These are phyloP conservation scores for Calonectria ilicicola DNA, from an alignment of 2,329 filamentous ascomycete species.

Conservation along the genomic window DNA sequence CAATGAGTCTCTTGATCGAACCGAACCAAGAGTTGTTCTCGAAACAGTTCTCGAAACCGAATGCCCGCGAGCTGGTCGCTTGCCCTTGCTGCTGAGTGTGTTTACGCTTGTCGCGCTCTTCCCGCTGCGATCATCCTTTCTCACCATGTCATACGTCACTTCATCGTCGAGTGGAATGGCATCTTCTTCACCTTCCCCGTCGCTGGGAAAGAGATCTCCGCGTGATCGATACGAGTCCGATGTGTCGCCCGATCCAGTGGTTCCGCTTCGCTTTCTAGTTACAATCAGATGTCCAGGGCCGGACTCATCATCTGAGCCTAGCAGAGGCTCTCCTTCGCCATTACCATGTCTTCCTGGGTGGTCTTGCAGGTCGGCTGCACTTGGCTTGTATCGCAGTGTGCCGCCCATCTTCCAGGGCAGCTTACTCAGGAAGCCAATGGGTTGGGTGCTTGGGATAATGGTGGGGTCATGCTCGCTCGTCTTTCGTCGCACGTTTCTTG, in stretches of 20 bases:
- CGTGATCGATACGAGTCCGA: constrained; percentile 88
- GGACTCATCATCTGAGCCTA: constrained; percentile 56
- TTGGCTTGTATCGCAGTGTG: constrained; percentile 88
- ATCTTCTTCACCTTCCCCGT: constrained; percentile 88
- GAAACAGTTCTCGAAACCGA: constrained; percentile 65
- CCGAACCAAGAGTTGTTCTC: constrained; percentile 67
- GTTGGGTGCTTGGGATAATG: constrained; percentile 88
- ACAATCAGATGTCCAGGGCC: constrained; percentile 45
- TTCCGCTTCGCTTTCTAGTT: constrained; percentile 76
- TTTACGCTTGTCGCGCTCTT: constrained; percentile 62
- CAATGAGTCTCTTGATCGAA: constrained; percentile 47
- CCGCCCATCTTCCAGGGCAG: constrained; percentile 89
- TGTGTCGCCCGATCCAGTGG: constrained; percentile 82
- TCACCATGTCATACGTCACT: constrained; percentile 85
- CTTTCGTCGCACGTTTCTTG: constrained; percentile 66
- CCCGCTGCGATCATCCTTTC: constrained; percentile 77
- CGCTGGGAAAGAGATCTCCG: constrained; percentile 91
- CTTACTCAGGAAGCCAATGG: constrained; percentile 85
- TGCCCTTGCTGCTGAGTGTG: constrained; percentile 70
- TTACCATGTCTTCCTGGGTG: constrained; percentile 72
- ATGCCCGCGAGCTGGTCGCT: constrained; percentile 56
- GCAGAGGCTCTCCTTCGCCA: constrained; percentile 77
- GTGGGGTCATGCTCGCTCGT: constrained; percentile 79
- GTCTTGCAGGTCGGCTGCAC: constrained; percentile 89
- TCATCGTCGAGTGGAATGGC: constrained; percentile 94